Base-by-base conservation (phyloP, 441 rosid genomes). In the Brassica hybrid region DNA sequence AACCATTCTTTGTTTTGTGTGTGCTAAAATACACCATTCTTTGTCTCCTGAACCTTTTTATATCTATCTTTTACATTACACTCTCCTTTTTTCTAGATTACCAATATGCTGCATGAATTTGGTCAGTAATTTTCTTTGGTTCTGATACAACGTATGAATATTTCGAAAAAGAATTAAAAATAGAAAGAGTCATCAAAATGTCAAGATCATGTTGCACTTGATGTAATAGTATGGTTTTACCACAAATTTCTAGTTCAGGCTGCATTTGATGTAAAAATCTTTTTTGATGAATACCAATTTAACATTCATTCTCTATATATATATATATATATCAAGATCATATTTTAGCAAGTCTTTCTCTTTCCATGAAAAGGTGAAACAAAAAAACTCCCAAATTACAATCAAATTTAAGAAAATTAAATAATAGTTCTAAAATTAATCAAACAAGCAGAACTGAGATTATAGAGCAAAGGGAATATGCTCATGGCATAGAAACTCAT, bases 71-170 rank as follows among this genome's bases (percentile, higher is more conserved):
- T 54, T 36, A 17, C 57, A 36, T 54, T 36, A 17, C 57, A 36
- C 61, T 43, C 8, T 58, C 69, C 6, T 9, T 25, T 12, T 56
- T 64, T 64, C 67, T 71, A 64, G 66, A 71, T 71, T 12, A 65
- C 72, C 72, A 57, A n/a, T 77, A 72, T 72, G 72, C 27, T 71
- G 14, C 76, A 66, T 65, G 43, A 19, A 45, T 66, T 71, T 72
- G 73, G 73, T 77, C 76, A 72, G 69, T 72, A 45, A 32, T 9
- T 61, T 65, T 77, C 27, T 65, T 43, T 69, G 65, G 58, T 4
- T 70, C 19, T 12, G 12, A 56, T 54, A 56, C 60, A 64, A 71
- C 43, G 23, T 66, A 65, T 73, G 41, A 34, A 43, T 14, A 13
- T 69, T 30, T 17, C 3, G 7, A 65, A 57, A 18, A 48, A 1